Percentiles rank a stretch among this genome's conserved stretches.
Conservation (phyloP, 2,329 filamentous ascomycete genomes). For the Fusarium setosum region DNA sequence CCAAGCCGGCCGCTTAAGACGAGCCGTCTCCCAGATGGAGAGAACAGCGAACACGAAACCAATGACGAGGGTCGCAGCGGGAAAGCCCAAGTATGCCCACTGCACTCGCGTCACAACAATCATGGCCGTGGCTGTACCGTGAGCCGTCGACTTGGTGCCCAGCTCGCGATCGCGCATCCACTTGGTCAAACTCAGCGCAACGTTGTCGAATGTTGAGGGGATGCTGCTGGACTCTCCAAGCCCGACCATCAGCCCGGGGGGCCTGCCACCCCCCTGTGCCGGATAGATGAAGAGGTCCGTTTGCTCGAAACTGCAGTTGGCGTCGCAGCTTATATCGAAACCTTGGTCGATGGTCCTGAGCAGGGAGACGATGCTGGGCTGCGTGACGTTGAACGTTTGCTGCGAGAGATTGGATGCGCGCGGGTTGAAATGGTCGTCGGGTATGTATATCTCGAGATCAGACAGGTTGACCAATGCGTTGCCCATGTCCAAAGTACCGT, state of each 20-base stretch:
- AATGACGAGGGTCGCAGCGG: neutral
- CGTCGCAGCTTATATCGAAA: neutral
- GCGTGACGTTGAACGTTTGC: constrained; percentile 13
- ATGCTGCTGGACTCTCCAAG: neutral
- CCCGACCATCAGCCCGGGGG: neutral
- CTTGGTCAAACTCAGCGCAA: constrained; percentile 13
- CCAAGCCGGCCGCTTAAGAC: neutral
- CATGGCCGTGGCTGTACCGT: neutral
- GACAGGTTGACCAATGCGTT: neutral
- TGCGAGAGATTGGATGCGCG: neutral
- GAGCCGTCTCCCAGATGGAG: neutral
- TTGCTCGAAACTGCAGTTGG: too few species aligned
- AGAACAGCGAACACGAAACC: neutral
- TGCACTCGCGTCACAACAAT: neutral
- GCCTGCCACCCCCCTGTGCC: neutral
- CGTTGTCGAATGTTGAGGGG: neutral
- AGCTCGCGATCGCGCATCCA: constrained; percentile 19
- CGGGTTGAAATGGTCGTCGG: neutral
- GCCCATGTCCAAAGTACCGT: constrained; percentile 5
- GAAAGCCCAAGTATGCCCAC: neutral
- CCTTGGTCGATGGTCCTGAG: neutral
- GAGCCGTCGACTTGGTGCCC: neutral
- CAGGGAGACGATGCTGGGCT: neutral
- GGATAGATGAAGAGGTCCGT: neutral
- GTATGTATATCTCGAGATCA: constrained; percentile 14